Base-by-base conservation (phyloP, 1,284 basidiomycete genomes). In the Papiliotrema laurentii region DNA sequence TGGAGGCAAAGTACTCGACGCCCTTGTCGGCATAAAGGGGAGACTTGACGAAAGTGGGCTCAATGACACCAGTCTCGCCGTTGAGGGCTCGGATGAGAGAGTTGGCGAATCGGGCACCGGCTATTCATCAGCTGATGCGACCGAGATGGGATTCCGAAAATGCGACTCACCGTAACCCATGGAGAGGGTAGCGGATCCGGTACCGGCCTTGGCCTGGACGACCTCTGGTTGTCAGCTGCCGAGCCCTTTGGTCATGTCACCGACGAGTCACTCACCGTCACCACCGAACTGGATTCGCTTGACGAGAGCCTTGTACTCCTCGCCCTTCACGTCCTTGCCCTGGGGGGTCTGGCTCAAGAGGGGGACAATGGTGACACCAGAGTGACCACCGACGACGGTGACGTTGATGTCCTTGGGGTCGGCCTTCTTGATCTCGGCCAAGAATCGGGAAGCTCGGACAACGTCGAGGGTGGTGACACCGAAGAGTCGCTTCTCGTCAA, bases 401-500 rank as follows among this genome's bases (percentile, higher is more conserved):
- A 94, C 79, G 25, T 86, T 80, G 53, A 83, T 73, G 26, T 90
- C 80, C 61, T 75, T 72, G 56, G 83, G 68, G 75, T 77, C 68
- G 63, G 77, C 63, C 84, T 80, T 44, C 83, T 84, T 75, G 58
- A 87, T 80, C 73, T 92, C 89, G 26, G 91, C 80, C 45, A 96
- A 85, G 75, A 98, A 98, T 49, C 91, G 93, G 16, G 91, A 92
- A 26, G 96, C 85, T 66, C 96, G 92, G 64, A 97, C 90, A 56
- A 97, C 92, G 74, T 99, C 94, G 56, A 99, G 83, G 31, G 96
- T 97, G 53, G 96, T 97, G 45, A 97, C 91, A 81, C 94, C 96
- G 70, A 97, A 97, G 58, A 98, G 73, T 61, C 90, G 83, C 79
- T 87, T 93, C 58, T 91, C 86, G 75, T 98, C 84, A 72, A 88